Percentiles rank a stretch among this genome's conserved stretches.
phyloP scores from a whole-genome alignment of 2,329 filamentous ascomycete genomes.

The Davidsoniella virescens region DNA sequence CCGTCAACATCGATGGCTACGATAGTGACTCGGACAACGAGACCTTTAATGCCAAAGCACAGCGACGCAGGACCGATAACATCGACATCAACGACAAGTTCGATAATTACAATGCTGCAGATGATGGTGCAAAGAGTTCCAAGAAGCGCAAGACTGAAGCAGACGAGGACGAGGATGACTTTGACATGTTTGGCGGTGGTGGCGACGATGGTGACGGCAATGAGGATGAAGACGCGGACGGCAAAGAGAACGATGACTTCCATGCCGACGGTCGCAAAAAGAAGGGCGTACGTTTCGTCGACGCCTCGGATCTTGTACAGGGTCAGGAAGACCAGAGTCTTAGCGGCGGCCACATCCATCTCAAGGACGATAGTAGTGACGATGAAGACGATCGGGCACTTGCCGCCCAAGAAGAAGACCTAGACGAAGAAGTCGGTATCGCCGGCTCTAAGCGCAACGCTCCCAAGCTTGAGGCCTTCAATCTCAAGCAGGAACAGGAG shows the following conservation, averaged over 20 bases:
- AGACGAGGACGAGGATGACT: conserved; percentile 43
- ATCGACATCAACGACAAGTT: conserved; percentile 22
- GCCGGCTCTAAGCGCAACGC: conserved; percentile 86
- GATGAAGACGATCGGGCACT: conserved; percentile 53
- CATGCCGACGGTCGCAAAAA: conserved; percentile 37
- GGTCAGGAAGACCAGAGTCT: conserved; percentile 63
- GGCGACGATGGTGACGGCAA: conserved; percentile 35
- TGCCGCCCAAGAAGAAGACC: conserved; percentile 55
- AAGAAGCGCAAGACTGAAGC: conserved; percentile 18
- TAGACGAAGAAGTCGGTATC: conserved; percentile 80
- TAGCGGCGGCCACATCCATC: conserved; percentile 53
- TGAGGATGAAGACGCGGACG: conserved; percentile 25
- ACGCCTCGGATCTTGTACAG: conserved; percentile 45
- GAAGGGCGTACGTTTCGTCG: conserved; percentile 45
- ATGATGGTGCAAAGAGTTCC: conserved; percentile 19
- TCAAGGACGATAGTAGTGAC: conserved; percentile 39
- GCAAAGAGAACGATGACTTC: conserved; percentile 17
- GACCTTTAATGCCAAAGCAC: conserved; percentile 62
- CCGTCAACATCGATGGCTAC: conserved; percentile 92
- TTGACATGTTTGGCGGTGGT: conserved; percentile 72
- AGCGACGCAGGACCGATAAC: conserved; percentile 31
- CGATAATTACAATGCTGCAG: conserved; percentile 35
- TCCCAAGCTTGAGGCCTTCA: conserved; percentile 90
- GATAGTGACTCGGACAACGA: conserved; percentile 89
- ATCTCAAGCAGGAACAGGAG: conserved; percentile 77